phyloP scores from a whole-genome alignment of 2,329 filamentous ascomycete genomes.

The Hypoxylon sp. region DNA sequence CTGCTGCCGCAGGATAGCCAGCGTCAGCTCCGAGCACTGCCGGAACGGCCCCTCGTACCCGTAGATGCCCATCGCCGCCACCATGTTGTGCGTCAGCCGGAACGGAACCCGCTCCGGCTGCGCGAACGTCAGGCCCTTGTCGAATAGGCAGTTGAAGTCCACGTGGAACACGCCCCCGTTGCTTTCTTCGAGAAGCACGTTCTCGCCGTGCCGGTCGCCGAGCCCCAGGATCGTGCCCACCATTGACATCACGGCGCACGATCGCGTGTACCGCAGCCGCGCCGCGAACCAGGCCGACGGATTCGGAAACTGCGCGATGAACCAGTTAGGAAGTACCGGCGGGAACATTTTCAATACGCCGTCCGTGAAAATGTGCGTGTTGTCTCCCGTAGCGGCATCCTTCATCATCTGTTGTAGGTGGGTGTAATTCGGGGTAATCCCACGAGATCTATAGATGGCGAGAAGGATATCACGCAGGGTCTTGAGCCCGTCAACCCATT shows the following conservation, averaged over 20 bases:
- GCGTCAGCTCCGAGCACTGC: constrained; percentile 88
- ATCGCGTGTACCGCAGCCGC: constrained; percentile 88
- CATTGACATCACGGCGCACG: constrained; percentile 99
- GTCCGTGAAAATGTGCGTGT: constrained; percentile 78
- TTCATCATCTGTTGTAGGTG: constrained; percentile 73
- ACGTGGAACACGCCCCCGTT: constrained; percentile 97
- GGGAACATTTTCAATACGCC: constrained; percentile 75
- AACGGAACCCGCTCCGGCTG: constrained; percentile 97
- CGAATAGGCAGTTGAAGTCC: constrained; percentile 99
- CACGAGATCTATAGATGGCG: constrained; percentile 79
- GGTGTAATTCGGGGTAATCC: constrained; percentile 75
- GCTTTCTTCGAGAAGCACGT: constrained; percentile 93
- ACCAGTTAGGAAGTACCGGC: constrained; percentile 91
- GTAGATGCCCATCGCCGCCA: constrained; percentile 95
- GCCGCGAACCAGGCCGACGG: constrained; percentile 93
- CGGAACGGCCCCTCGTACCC: constrained; percentile 94
- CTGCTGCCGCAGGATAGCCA: constrained; percentile 86
- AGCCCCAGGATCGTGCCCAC: constrained; percentile 93
- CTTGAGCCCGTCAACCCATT: constrained; percentile 97
- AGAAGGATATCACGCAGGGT: constrained; percentile 92
- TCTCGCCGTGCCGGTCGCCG: constrained; percentile 96
- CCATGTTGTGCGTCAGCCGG: constrained; percentile 97
- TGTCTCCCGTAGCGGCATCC: constrained; percentile 67
- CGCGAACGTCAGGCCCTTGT: constrained; percentile 95
- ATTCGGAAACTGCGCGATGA: constrained; percentile 93